Evolutionary conservation across 106 monocot genomes (phyloP), one percentile per base, ranked within the genome.

Genomic region (Dendrobium huoshanense): DNA sequence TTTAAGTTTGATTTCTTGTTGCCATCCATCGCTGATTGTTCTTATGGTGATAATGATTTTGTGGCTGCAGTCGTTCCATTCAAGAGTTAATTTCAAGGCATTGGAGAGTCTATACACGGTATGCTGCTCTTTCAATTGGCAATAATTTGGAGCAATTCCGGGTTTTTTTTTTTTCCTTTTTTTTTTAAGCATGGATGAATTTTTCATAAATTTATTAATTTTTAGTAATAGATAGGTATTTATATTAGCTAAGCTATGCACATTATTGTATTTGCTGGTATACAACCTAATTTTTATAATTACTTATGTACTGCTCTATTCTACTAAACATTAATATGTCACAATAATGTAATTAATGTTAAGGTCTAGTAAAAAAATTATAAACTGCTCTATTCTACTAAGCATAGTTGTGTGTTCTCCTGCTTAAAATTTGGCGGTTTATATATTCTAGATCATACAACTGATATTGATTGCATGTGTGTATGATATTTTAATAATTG

Each of bases 41-140:
- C 31, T 70, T 37, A 70, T 70, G 70, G 4, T 33, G 3, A 68
- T 68, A 68, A 20, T 41, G 6, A n/a, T 77, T 7, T 49, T 79
- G 79, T 82, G 2, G 22, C 75, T 83, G 78, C 88, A 96, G 96
- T 64, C 88, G 1, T 82, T 88, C 78, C 87, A 87, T 72, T 93
- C 93, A 72, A 96, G 78, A 80, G 82, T 96, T 61, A 96, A 93
- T 82, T 87, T 85, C 25, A 88, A 89, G 72, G 95, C 86, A 73
- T 80, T 96, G 55, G 88, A 88, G 41, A 22, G 72, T 31, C 77
- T 91, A 15, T 91, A 88, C 84, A 81, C 74, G 80, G 96, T 96
- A 93, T 79, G 89, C 85, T 31, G 42, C 55, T 75, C 58, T 82
- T 61, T 33, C 42, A 43, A 7, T 74, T 43, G 43, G 18, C 41